phyloP scores from a whole-genome alignment of 306 rosid genomes.

The Dryas alaskensis region DNA sequence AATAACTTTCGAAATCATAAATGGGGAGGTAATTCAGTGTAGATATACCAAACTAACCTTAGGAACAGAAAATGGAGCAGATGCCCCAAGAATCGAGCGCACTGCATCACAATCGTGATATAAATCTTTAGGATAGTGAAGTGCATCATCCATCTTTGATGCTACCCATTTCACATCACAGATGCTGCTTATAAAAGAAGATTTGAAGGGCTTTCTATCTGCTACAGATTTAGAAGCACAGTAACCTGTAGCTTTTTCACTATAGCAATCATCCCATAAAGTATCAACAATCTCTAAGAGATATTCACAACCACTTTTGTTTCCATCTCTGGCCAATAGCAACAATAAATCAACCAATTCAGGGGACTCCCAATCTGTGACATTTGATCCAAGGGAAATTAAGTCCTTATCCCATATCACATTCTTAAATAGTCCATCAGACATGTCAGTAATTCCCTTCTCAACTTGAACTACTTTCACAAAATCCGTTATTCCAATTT shows the following conservation, averaged over 20 bases:
- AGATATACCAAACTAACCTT: constrained; percentile 54
- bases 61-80: constrained; percentile 81
- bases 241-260: constrained; percentile 58
- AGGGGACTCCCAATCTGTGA: constrained; percentile 83
- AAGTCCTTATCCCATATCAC: constrained; percentile 51
- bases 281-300: constrained; percentile 73
- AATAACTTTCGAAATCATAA: not conserved
- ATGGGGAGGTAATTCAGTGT: not conserved
- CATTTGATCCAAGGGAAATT: constrained; percentile 55
- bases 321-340: constrained; percentile 45
- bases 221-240: constrained; percentile 43
- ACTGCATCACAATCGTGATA: constrained; percentile 74
- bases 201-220: constrained; percentile 51
- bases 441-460: constrained; percentile 45
- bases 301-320: constrained; percentile 54
- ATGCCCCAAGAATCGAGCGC: constrained; percentile 58
- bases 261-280: constrained; percentile 79
- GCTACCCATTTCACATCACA: constrained; percentile 72
- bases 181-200: constrained; percentile 62
- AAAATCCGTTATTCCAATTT: constrained; percentile 77
- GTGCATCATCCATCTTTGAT: constrained; percentile 61
- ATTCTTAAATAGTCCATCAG: constrained; percentile 42
- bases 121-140: constrained; percentile 75
- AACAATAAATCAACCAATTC: constrained; percentile 62
- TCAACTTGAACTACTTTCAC: constrained; percentile 60